Evolutionary conservation across 495 filamentous ascomycete species (phyloP), one percentile per base, ranked within the genome.

Genomic region (Lentithecium fluviatile): DNA sequence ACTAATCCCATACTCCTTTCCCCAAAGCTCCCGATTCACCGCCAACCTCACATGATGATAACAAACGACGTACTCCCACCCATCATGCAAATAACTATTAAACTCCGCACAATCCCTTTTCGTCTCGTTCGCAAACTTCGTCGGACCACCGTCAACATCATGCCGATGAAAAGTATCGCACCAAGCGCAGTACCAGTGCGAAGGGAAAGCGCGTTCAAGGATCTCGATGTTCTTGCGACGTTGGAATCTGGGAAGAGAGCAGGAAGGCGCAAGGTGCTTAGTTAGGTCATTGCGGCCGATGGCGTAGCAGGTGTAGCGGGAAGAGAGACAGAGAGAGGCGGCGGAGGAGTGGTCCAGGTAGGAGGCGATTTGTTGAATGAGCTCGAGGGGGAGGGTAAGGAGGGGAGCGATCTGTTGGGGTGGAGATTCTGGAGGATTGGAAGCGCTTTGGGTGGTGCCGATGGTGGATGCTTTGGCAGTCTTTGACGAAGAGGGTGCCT

Each of bases 151-250:
- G 20, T 34, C 43, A 2, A 19, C 20, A 1, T 66, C 34, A 19
- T 52, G 63, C 6, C 3, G 15, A 29, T 66, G 63, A 46, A 66
- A 66, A 20, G n/a, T 45, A 32, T 66, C 63, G 38, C 63, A 66
- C 56, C 56, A 66, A 11, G 57, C 51, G 34, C 63, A 66, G 57
- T 60, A 61, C 56, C 57, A 66, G 52, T 60, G 52, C 3, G 45
- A 45, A 5, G 57, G 52, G 26, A 66, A 66, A 1, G 63, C 63
- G 19, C 57, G 50, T 34, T 66, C 63, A 2, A 66, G 57, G 29
- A 66, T 54, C 34, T 55, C 56, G 26, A 48, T 60, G 46, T 66
- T 66, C 45, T 55, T 51, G 11, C 63, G 48, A 8, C 32, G 36
- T 20, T 66, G 49, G 34, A 49, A 45, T 21, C 47, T 60, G 34